Percentiles rank a stretch among this genome's conserved stretches.
These are phyloP conservation scores for Boletus pseudo-olivaceus DNA, from an alignment of 768 basidiomycete genomes.

Conservation along the genomic window DNA sequence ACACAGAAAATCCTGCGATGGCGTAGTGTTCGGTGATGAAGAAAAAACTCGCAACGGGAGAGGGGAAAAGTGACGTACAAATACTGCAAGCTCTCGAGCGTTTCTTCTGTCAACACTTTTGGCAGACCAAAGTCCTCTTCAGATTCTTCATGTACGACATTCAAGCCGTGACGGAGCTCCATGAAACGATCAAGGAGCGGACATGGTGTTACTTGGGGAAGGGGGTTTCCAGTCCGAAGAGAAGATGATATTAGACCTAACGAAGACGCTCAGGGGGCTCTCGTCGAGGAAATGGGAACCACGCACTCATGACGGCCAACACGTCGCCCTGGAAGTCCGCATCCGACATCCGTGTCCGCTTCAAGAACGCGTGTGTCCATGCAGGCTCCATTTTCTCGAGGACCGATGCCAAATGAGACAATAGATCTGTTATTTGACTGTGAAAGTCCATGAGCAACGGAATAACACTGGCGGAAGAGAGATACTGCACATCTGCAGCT, in stretches of 20 bases:
- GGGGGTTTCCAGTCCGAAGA: constrained; percentile 65
- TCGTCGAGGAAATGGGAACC: not conserved
- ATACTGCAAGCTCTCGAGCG: constrained; percentile 75
- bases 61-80: constrained; percentile 46
- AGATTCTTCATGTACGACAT: constrained; percentile 65
- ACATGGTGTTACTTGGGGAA: constrained; percentile 86
- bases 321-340: constrained; percentile 82
- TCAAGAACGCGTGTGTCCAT: constrained; percentile 76
- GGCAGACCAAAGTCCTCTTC: constrained; percentile 78
- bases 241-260: constrained; percentile 75
- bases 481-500: constrained; percentile 58
- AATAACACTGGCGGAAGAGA: not conserved
- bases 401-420: constrained; percentile 73
- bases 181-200: constrained; percentile 51
- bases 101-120: constrained; percentile 63
- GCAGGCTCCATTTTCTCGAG: constrained; percentile 67
- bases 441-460: constrained; percentile 4
- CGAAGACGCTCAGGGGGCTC: not conserved
- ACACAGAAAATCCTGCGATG: constrained; percentile 60
- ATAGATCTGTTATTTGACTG: constrained; percentile 64
- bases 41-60: too few species aligned
- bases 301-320: constrained; percentile 73
- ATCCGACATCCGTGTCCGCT: constrained; percentile 71
- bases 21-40: not conserved
- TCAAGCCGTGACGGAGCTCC: constrained; percentile 51